Evolutionary conservation across 192 early-diverging fungal genomes (phyloP).

Genomic region (Umbelopsis sp.): DNA sequence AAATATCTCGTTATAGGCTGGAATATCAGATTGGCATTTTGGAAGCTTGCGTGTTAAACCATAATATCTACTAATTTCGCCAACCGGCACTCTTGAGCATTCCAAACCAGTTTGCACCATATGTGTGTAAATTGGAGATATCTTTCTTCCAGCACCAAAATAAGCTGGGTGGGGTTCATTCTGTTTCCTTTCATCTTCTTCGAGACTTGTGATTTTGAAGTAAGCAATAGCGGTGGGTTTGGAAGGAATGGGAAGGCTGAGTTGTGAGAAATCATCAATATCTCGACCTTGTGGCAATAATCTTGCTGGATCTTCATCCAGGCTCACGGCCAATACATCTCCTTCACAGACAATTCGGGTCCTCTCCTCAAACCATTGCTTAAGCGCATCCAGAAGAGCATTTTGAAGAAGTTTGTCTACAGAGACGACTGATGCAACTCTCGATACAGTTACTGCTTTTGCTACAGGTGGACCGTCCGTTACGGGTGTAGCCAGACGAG

Average conservation of each 20-base stretch:
- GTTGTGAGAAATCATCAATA: constrained; percentile 26
- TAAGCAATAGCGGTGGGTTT: constrained; percentile 42
- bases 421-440: constrained; percentile 63
- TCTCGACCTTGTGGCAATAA: constrained; percentile 42
- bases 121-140: constrained; percentile 57
- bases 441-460: constrained; percentile 59
- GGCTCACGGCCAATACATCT: constrained; percentile 62
- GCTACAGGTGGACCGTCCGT: constrained; percentile 49
- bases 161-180: constrained; percentile 25
- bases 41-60: constrained; percentile 36
- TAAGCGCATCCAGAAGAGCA: constrained; percentile 57
- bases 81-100: constrained; percentile 56
- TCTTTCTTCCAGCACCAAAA: constrained; percentile 36
- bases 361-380: constrained; percentile 63
- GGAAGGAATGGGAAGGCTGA: constrained; percentile 10
- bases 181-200: constrained; percentile 17
- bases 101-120: constrained; percentile 68
- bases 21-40: constrained; percentile 31
- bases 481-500: constrained; percentile 18
- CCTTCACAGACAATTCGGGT: constrained; percentile 68
- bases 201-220: constrained; percentile 55
- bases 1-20: constrained; percentile 49
- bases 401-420: constrained; percentile 62
- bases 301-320: constrained; percentile 64
- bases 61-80: constrained; percentile 28